Percentiles rank a stretch among this genome's conserved stretches.
phyloP scores from a whole-genome alignment of 371 early-diverging fungal species.

The Mortierella sp. region DNA sequence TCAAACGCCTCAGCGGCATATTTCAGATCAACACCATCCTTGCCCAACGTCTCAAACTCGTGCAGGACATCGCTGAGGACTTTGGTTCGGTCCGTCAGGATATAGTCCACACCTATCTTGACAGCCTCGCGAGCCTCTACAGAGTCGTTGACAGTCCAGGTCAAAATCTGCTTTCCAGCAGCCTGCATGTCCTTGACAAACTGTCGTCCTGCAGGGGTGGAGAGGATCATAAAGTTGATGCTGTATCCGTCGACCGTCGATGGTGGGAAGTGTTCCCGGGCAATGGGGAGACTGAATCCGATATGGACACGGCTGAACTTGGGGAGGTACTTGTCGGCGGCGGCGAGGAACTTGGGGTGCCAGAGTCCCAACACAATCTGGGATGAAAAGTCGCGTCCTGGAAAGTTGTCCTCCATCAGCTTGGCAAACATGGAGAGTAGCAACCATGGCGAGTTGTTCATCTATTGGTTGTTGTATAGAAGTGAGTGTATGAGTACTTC shows the following conservation, averaged over 20 bases:
- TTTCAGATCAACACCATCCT: constrained; percentile 31
- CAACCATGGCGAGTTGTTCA: constrained; percentile 51
- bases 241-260: constrained; percentile 64
- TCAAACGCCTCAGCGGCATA: constrained; percentile 39
- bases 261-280: constrained; percentile 64
- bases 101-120: constrained; percentile 66
- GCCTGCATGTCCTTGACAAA: constrained; percentile 68
- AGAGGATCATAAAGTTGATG: constrained; percentile 66
- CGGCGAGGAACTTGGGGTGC: constrained; percentile 68
- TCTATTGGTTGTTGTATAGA: constrained; percentile 20
- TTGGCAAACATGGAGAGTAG: constrained; percentile 41
- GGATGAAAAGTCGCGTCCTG: constrained; percentile 56
- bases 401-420: constrained; percentile 47
- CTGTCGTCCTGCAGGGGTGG: constrained; percentile 61
- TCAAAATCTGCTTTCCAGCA: constrained; percentile 63
- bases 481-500: background rate
- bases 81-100: constrained; percentile 67
- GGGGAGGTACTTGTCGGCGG: constrained; percentile 63
- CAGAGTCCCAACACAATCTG: constrained; percentile 75
- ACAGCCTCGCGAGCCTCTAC: constrained; percentile 65
- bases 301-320: constrained; percentile 67
- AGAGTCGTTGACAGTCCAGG: constrained; percentile 74
- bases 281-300: constrained; percentile 66
- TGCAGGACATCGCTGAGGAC: constrained; percentile 39
- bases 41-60: constrained; percentile 59